Base-by-base conservation (phyloP, 2,329 filamentous ascomycete genomes). In the Dothideomycetidae sp. region DNA sequence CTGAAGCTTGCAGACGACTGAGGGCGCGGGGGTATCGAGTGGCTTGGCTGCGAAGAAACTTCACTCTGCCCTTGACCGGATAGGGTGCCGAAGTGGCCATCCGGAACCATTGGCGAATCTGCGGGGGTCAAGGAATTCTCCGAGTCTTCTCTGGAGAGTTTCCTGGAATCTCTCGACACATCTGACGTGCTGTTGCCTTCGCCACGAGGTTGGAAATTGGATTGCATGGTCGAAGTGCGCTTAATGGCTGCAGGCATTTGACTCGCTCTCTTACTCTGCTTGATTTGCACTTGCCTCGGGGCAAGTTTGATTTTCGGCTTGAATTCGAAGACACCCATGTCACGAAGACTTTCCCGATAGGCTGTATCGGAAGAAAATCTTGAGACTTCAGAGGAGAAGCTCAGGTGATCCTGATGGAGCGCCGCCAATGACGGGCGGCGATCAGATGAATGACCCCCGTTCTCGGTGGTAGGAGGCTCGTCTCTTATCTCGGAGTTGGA, bases 271-370 rank as follows among this genome's bases (percentile, higher is more conserved):
- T 32, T 32, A 51, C 40, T 67, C 46, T 65, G 59, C 29, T 70
- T 63, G 44, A 84, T 78, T 29, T 76, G 54, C 2, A 84, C 88
- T 16, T 85, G 85, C 31, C 88, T 73, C 7, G 90, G 88, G 1
- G 78, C 90, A 30, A 93, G 71, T 59, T 92, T 94, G 39, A 93
- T 77, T 55, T 92, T 94, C 30, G 78, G 79, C 51, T 81, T 84
- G 48, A 62, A 48, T 18, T 43, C 36, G 36, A 32, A 38, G 12
- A 38, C 9, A 11, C 26, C 36, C 10, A 38, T 15, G 12, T 38
- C 36, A 11, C 33, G 18, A 3, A 38, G 19, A 14, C 30, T 29
- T 12, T 29, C 36, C 7, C 21, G 7, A n/a, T 26, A 26, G 21
- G 7, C n/a, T 7, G 21, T 26, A 26, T 26, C 21, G 21, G 21